These are phyloP conservation scores for Solanum peruvianum DNA, from an alignment of 257 asterid genomes.

Conservation along the genomic window DNA sequence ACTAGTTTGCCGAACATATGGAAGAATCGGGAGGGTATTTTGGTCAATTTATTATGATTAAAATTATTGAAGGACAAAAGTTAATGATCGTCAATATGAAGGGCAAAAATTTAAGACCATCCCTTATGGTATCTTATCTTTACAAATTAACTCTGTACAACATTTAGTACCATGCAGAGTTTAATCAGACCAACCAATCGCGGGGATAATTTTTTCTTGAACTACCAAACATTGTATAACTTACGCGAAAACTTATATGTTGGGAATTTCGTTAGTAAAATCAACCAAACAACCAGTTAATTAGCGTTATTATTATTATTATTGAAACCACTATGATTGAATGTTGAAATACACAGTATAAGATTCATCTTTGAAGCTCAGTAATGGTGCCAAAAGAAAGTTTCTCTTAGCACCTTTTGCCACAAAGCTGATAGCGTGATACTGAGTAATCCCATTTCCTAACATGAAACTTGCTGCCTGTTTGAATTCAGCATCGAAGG, in stretches of 20 bases:
- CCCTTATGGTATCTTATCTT: no score
- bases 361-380: constrained; percentile 70
- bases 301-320: background rate
- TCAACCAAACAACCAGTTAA: background rate
- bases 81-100: no score
- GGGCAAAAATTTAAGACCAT: no score
- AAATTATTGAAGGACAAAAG: no score
- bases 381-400: constrained; percentile 49
- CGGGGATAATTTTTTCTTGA: background rate
- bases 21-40: no score
- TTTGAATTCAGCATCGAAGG: constrained; percentile 23
- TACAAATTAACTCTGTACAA: no score
- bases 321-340: background rate
- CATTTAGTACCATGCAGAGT: background rate
- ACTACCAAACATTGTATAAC: background rate
- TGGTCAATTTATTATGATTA: no score
- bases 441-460: constrained; percentile 40
- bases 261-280: background rate
- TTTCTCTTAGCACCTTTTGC: constrained; percentile 53
- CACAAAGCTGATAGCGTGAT: constrained; percentile 73
- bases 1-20: background rate
- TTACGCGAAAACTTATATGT: background rate
- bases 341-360: constrained; percentile 70
- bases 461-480: constrained; percentile 43
- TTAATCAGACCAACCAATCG: background rate